A percentile compares a stretch with the other conserved stretches of the same genome.
Evolutionary conservation across 2,329 filamentous ascomycete genomes (phyloP).

Genomic region (Ophiostoma australiae): DNA sequence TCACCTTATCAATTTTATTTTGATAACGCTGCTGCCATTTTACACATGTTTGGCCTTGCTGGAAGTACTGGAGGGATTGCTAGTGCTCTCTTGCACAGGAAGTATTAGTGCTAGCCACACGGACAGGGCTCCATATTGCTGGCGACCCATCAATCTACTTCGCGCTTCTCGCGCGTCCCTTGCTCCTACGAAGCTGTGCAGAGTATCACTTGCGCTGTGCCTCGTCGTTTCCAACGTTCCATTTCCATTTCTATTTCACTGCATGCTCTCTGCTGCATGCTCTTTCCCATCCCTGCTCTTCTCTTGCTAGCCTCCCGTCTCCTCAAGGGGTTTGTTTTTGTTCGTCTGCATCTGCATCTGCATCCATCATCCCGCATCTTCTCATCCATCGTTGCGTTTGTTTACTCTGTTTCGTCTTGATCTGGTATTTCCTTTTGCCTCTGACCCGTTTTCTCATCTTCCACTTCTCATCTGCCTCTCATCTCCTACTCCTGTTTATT

Average conservation of each 20-base stretch:
- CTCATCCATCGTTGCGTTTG: background rate
- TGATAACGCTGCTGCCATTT: slow-evolving; percentile 17
- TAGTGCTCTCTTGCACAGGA: background rate
- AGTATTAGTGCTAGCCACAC: background rate
- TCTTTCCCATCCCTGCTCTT: slow-evolving; percentile 7
- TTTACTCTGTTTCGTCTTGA: background rate
- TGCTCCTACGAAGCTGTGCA: background rate
- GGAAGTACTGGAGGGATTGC: background rate
- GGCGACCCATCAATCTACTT: slow-evolving; percentile 8
- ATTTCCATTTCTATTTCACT: background rate
- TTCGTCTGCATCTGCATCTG: background rate
- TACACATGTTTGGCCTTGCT: slow-evolving; percentile 11
- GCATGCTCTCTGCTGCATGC: background rate
- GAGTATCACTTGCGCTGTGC: background rate
- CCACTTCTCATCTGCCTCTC: background rate
- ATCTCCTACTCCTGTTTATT: background rate
- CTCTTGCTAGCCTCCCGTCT: background rate
- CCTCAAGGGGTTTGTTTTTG: slow-evolving; percentile 2
- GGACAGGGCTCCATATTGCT: background rate
- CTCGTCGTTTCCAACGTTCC: background rate
- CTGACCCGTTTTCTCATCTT: background rate
- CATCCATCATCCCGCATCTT: background rate
- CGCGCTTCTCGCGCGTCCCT: slow-evolving; percentile 28
- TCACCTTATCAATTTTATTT: slow-evolving; percentile 24
- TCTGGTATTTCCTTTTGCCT: background rate